Evolutionary conservation across 345 rosid species (phyloP).

Genomic region (Camelina hispida): DNA sequence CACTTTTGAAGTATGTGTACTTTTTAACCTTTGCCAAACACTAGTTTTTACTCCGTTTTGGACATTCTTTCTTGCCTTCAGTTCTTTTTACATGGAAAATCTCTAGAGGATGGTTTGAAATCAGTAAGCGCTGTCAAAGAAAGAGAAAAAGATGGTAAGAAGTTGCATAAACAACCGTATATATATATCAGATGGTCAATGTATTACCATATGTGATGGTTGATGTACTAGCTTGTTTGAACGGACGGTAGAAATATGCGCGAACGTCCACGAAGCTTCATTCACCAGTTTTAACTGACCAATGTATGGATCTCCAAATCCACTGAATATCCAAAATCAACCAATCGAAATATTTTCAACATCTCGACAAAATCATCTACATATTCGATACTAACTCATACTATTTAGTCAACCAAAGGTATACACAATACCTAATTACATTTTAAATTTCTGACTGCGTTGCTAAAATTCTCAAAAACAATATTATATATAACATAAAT

Average conservation of each 20-base stretch:
- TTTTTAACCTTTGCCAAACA: background rate
- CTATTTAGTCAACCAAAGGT: background rate
- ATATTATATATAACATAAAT: background rate
- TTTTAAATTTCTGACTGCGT: background rate
- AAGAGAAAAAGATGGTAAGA: background rate
- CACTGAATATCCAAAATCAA: constrained; percentile 2
- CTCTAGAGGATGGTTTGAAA: background rate
- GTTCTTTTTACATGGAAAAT: background rate
- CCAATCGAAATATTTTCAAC: background rate
- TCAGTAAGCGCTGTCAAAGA: background rate
- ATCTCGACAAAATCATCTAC: background rate
- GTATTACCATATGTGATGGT: background rate
- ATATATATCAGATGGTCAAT: background rate
- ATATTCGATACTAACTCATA: background rate
- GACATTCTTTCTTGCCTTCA: background rate
- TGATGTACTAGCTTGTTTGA: background rate
- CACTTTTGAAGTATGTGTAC: background rate
- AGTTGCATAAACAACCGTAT: background rate
- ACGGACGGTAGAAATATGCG: background rate
- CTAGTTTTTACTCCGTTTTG: background rate
- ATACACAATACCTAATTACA: background rate
- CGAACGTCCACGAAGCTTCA: background rate
- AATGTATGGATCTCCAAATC: background rate
- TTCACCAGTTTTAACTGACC: background rate
- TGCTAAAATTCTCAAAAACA: background rate